A percentile compares a stretch with the other conserved stretches of the same genome.
Conservation (phyloP, 2,329 filamentous ascomycete genomes). For the Pseudocercospora macadamiae region DNA sequence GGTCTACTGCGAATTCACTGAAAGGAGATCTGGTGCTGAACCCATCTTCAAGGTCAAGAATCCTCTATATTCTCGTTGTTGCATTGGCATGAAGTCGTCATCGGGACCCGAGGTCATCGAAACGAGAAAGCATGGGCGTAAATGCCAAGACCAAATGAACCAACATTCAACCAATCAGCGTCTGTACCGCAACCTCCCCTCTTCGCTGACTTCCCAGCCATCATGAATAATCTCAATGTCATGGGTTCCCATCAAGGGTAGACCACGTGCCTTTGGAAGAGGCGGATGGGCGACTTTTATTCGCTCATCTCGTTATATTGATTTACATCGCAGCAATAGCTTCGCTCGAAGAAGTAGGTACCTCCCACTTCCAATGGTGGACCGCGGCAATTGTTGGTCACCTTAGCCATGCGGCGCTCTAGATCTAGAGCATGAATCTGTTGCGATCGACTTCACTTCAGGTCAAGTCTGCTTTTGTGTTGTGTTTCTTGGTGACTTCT, state of each 20-base stretch:
- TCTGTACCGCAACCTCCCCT: background rate
- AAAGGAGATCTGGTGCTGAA: too few relatives aligned
- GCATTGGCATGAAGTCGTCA: too few relatives aligned
- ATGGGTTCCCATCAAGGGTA: background rate
- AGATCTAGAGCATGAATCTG: conserved; percentile 14
- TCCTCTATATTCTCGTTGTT: too few relatives aligned
- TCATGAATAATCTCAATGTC: background rate
- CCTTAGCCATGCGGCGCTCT: conserved; percentile 3
- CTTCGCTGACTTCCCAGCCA: background rate
- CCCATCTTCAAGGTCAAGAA: too few relatives aligned
- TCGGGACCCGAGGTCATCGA: too few relatives aligned
- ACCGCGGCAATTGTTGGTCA: conserved; percentile 13
- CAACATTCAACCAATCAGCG: background rate
- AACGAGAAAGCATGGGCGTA: too few relatives aligned
- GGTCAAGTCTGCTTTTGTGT: conserved; percentile 5
- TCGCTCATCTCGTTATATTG: background rate
- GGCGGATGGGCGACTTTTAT: background rate
- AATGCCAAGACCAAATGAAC: too few relatives aligned
- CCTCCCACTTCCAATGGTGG: background rate
- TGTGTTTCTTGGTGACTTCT: conserved; percentile 18
- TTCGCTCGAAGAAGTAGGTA: background rate
- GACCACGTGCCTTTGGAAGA: background rate
- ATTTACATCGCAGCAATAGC: background rate
- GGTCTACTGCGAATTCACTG: too few relatives aligned
- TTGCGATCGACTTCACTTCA: conserved; percentile 8